Evolutionary conservation across 768 basidiomycete genomes (phyloP), one percentile per base, ranked within the genome.

Genomic region (Ramaria sp.): DNA sequence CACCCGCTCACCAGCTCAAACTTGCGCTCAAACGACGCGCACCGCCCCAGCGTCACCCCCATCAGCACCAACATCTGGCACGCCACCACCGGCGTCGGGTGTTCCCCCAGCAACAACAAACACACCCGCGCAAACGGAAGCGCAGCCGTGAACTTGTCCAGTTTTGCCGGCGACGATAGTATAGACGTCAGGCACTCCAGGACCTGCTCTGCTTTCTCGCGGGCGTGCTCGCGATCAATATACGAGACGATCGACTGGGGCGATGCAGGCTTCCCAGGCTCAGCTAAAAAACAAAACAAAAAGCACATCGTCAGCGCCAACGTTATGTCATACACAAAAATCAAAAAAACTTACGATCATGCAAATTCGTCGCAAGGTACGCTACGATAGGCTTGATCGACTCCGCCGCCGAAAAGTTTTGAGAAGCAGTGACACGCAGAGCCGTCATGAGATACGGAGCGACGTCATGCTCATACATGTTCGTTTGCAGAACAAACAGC

Each of bases 1-100:
- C 91, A 95, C 8, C 93, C 93, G 50, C 83, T 83, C 36, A 88
- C 81, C 0, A 86, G 70, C 64, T 94, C 92, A 60, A 95, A 91
- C 61, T 88, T 91, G 53, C 84, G 74, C 44, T 70, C 76, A 69
- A 93, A 96, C 1, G 81, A 77, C 9, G 75, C 63, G 0, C 81
- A 81, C 27, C 72, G 65, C 15, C 67, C 67, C 27, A 83, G 70
- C 56, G 81, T 76, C 51, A 82, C 70, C 1, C 72, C 71, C 8
- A 89, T 73, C 18, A 92, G 67, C 0, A 67, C 67, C 1, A 90
- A 70, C 38, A 89, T 72, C 58, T 81, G 77, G 25, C 76, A 71
- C 10, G 78, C 77, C 42, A 84, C 75, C 34, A 71, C 64, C 10
- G 77, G 61, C 0, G 76, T 70, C 2, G 92, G 88, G n/a, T 75